phyloP scores from a whole-genome alignment of 495 filamentous ascomycete genomes.

The Penicillium pulvis region DNA sequence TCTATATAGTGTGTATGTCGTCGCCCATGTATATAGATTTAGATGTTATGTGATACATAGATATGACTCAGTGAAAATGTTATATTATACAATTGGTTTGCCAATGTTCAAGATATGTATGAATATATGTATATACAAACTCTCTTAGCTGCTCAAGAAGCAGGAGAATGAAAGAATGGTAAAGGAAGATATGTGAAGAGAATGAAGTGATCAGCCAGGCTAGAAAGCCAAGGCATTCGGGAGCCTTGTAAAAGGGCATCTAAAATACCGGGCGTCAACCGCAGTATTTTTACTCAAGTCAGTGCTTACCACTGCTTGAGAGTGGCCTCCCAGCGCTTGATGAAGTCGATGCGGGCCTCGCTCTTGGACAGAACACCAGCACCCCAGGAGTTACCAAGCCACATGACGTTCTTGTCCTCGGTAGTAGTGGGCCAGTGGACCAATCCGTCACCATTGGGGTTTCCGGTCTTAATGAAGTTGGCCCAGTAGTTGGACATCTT shows the following conservation, averaged over 20 bases:
- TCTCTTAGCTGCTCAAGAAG: not conserved
- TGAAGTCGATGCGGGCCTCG: slow-evolving; percentile 2
- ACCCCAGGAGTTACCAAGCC: slow-evolving; percentile 5
- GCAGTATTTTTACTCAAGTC: not conserved
- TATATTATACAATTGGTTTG: not conserved
- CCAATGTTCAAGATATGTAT: not conserved
- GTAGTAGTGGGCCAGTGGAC: not conserved
- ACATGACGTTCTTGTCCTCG: slow-evolving; percentile 1
- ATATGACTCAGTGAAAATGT: not conserved
- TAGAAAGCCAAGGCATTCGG: not conserved
- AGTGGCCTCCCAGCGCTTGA: slow-evolving; percentile 5
- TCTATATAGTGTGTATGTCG: not conserved
- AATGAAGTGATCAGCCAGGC: not conserved
- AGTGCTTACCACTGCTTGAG: slow-evolving; percentile 5
- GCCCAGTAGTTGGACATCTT: slow-evolving; percentile 26
- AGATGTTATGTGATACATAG: not conserved
- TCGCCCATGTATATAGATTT: slow-evolving; percentile 7
- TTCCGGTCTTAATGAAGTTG: slow-evolving; percentile 26
- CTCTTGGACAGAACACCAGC: slow-evolving; percentile 2
- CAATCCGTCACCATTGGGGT: slow-evolving; percentile 23
- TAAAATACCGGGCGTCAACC: not conserved
- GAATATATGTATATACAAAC: not conserved
- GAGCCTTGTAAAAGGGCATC: not conserved
- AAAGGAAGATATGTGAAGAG: not conserved
- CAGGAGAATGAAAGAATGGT: not conserved